These are phyloP conservation scores for Xylaria grammica DNA, from an alignment of 495 filamentous ascomycete genomes.

Conservation along the genomic window DNA sequence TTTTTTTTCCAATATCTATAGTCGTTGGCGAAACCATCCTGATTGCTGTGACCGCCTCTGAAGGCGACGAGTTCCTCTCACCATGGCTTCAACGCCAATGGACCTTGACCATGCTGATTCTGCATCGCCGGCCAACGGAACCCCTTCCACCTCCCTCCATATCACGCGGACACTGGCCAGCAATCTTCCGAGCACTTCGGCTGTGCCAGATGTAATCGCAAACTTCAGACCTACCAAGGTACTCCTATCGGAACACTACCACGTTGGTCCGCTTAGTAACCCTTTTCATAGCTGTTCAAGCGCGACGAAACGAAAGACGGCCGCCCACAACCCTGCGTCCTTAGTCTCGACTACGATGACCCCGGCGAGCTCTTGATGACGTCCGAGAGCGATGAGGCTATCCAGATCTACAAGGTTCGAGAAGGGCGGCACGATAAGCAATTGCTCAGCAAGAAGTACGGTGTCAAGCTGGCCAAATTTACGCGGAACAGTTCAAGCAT, in stretches of 20 bases:
- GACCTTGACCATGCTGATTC: conserved; percentile 51
- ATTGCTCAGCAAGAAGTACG: conserved; percentile 90
- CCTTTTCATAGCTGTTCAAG: conserved; percentile 44
- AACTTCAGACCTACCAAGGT: conserved; percentile 60
- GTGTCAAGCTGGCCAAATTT: conserved; percentile 90
- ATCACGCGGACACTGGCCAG: conserved; percentile 45
- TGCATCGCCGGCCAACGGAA: conserved; percentile 39
- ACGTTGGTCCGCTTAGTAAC: too few relatives aligned
- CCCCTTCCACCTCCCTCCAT: conserved; percentile 42
- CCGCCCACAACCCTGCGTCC: conserved; percentile 44
- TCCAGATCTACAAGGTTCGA: conserved; percentile 91
- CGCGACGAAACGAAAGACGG: conserved; percentile 51
- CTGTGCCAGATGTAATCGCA: conserved; percentile 52
- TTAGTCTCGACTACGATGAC: conserved; percentile 94
- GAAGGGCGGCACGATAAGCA: conserved; percentile 86
- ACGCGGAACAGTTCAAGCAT: conserved; percentile 86
- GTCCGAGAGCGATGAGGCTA: conserved; percentile 86
- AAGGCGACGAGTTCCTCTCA: conserved; percentile 5
- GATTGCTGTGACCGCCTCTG: not conserved
- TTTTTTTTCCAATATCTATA: not conserved
- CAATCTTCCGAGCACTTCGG: conserved; percentile 42
- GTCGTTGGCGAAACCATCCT: not conserved
- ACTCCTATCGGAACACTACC: too few relatives aligned
- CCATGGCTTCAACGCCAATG: conserved; percentile 61
- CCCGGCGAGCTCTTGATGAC: conserved; percentile 87